These are phyloP conservation scores for Tribonema minus DNA, from an alignment of 108 stramenopile species.

Conservation along the genomic window DNA sequence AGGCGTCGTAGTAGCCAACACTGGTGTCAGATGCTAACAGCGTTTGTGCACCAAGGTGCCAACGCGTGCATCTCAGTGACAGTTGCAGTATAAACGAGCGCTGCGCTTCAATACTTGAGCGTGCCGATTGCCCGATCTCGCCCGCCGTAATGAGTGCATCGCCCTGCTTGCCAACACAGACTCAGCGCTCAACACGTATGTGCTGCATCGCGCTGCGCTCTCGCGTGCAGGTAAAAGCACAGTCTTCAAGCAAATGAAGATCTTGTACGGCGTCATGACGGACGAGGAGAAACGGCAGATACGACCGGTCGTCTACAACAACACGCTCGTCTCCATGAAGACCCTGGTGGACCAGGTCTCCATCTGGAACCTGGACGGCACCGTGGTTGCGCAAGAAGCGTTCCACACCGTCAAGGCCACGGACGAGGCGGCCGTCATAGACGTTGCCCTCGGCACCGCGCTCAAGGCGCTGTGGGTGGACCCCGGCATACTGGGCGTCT, in stretches of 20 bases:
- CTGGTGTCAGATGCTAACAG: too few species aligned
- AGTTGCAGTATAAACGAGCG: too few species aligned
- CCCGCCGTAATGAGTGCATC: too few species aligned
- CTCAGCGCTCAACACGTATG: too few species aligned
- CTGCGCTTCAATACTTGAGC: too few species aligned
- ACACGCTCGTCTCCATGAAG: slow-evolving; percentile 56
- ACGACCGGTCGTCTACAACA: slow-evolving; percentile 53
- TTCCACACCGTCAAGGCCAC: slow-evolving; percentile 38
- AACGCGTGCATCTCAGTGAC: too few species aligned
- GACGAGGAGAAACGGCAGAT: slow-evolving; percentile 50
- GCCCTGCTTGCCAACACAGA: too few species aligned
- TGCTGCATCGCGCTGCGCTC: too few species aligned
- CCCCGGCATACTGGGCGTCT: slow-evolving; percentile 48
- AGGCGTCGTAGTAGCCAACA: too few species aligned
- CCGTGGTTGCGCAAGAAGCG: slow-evolving; percentile 23
- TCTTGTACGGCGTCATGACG: slow-evolving; percentile 54
- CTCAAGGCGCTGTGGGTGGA: slow-evolving; percentile 55
- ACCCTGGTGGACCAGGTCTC: slow-evolving; percentile 50
- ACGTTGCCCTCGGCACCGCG: slow-evolving; percentile 42
- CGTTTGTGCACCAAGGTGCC: too few species aligned
- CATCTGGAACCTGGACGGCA: background rate
- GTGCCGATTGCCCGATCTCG: too few species aligned
- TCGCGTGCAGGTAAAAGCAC: background rate
- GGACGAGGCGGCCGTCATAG: slow-evolving; percentile 50
- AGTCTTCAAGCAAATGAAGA: slow-evolving; percentile 74